Base-by-base conservation (phyloP, 2,329 filamentous ascomycete species). In the Erysiphe pulchra region DNA sequence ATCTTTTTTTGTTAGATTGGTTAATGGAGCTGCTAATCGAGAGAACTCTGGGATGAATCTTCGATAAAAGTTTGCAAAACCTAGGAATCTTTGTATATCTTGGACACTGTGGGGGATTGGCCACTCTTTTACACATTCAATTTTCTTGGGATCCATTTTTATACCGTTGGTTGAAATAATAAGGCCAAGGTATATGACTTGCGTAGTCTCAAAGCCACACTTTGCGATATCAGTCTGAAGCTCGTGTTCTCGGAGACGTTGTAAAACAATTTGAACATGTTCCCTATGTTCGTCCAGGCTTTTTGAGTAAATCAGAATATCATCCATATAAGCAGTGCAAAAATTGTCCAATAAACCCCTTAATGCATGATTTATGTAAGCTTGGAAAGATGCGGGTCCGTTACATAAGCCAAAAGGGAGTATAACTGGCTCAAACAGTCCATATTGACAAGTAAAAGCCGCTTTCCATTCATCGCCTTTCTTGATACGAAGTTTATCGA, bases 361-460 rank as follows among this genome's bases (percentile, higher is more conserved):
- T 8, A 37, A 11, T 1, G 34, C 34, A 11, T 37, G 17, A 17
- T 37, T 37, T 2, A 37, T 37, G 10, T n/a, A 37, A 2, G 34
- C 17, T 38, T 48, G 44, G 16, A 37, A 48, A 1, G 44, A 44
- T 1, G 44, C 28, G 1, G 40, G 40, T 4, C 31, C 37, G 17
- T 46, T 48, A 12, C 18, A 30, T 2, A 48, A 13, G 7, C 45
- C 40, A 17, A 48, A 48, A 3, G 39, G 44, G 14, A 48, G n/a
- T 10, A 48, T 32, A 11, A 18, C 17, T 13, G 17, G 42, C n/a
- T 44, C 30, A 32, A 31, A 44, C 7, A 33, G 30, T 13, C 42
- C 30, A n/a, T 30, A 33, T 33, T n/a, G 7, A 13, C 24, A 31
- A 12, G 14, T 44, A 14, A 44, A 44, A 9, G 42, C 20, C 20